Conservation (phyloP, 805 yeast genomes). For the Saccharomycopsis lassenensis region DNA sequence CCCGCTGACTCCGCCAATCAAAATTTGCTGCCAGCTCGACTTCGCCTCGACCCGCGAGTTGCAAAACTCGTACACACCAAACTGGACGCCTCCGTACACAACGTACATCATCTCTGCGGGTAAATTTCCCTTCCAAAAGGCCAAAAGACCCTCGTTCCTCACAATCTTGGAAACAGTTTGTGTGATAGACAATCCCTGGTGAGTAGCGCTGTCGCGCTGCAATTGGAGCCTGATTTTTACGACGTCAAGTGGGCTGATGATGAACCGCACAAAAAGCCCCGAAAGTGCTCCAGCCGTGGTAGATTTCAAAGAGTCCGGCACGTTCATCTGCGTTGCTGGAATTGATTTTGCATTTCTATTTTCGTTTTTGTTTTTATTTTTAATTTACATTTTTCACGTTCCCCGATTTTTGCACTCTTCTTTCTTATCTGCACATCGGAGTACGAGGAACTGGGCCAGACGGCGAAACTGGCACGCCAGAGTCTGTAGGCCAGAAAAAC, state of each 20-base stretch:
- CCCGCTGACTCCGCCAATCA: slow-evolving; percentile 76
- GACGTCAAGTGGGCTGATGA: slow-evolving; percentile 67
- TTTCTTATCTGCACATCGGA: no score
- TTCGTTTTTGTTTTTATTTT: no score
- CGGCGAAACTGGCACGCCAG: no score
- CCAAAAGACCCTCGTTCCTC: slow-evolving; percentile 55
- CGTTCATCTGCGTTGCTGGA: no score
- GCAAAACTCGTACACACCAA: slow-evolving; percentile 52
- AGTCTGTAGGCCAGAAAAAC: no score
- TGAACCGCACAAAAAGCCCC: slow-evolving; percentile 30
- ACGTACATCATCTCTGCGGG: slow-evolving; percentile 87
- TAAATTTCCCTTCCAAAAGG: slow-evolving; percentile 93
- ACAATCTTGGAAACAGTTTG: slow-evolving; percentile 34
- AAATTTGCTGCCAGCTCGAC: slow-evolving; percentile 21
- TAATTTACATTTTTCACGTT: no score
- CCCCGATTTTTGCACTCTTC: no score
- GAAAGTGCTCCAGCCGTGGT: slow-evolving; percentile 15
- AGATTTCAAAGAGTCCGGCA: no score
- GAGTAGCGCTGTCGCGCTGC: slow-evolving; percentile 20
- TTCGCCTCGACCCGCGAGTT: slow-evolving; percentile 33
- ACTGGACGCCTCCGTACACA: slow-evolving; percentile 77
- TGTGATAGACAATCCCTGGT: slow-evolving; percentile 15
- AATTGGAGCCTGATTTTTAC: slow-evolving; percentile 64
- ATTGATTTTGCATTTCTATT: no score
- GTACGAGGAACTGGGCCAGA: no score